Evolutionary conservation across 179 eudicot genomes (phyloP), one percentile per base, ranked within the genome.

Genomic region (Silene coronaria): DNA sequence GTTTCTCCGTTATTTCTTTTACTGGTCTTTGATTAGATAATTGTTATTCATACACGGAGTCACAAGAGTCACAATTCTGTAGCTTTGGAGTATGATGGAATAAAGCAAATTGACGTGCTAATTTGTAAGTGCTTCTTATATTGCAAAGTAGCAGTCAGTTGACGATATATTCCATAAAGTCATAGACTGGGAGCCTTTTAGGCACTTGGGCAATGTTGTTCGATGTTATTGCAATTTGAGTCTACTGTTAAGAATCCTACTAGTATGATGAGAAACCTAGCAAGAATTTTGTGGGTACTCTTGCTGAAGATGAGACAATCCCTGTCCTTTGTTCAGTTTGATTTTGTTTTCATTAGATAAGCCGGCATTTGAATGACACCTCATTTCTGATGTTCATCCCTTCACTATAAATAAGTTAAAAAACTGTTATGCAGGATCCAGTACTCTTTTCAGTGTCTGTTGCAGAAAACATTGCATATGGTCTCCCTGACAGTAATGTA

Each of bases 381-480:
- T 24, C 14, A 45, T 46, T 70, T 66, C 9, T 10, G 26, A 28
- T 38, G 55, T 0, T 59, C 7, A 36, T 30, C 61, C 26, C 17
- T 24, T 68, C 59, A 9, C 73, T 45, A 23, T 60, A 34, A 27
- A 13, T 22, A 74, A 46, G 24, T 24, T 75, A 38, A 30, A 61
- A 57, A 58, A 73, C 71, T n/a, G 27, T 71, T 67, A 59, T 72
- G 72, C 84, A 95, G 99, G 99, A 95, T 83, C 99, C 99, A 53
- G 89, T 95, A 75, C 96, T 95, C 69, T 95, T 95, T 83, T 95
- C 97, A 4, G 89, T 95, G 13, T 92, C 99, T 75, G 89, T 92
- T 78, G 99, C 96, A 75, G 99, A 95, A 82, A 95, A 95, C 78
- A 95, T 95, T 76, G 99, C 99, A 57, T 95, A 95, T 87, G 99